Percentiles rank a stretch among this genome's conserved stretches.
Conservation (phyloP, 805 yeast species). For the Saturnispora kantuleensis region DNA sequence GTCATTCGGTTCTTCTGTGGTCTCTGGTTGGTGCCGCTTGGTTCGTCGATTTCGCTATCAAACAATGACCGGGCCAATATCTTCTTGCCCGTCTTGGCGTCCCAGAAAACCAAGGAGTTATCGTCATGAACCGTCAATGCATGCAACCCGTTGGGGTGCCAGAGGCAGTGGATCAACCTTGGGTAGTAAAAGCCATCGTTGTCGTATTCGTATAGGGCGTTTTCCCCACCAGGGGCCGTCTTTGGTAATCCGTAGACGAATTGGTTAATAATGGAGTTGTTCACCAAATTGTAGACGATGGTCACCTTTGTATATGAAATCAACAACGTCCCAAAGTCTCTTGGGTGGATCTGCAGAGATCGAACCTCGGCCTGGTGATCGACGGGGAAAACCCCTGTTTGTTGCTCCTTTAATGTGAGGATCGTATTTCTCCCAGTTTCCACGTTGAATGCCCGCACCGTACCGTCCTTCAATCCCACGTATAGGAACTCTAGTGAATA, state of each 20-base stretch:
- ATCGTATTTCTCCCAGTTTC: conserved; percentile 66
- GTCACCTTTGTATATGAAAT: conserved; percentile 66
- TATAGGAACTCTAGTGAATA: conserved; percentile 84
- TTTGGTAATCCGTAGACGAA: conserved; percentile 56
- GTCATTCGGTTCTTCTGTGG: conserved; percentile 23
- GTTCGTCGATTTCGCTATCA: conserved; percentile 54
- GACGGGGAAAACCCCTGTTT: conserved; percentile 48
- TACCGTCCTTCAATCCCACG: conserved; percentile 72
- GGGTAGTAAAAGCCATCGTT: conserved; percentile 22
- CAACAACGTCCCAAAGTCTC: conserved; percentile 73
- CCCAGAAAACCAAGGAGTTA: conserved; percentile 89
- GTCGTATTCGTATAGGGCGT: conserved; percentile 23
- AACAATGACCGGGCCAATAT: conserved; percentile 65
- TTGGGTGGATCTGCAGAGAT: conserved; percentile 71
- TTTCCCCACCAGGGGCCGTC: conserved; percentile 66
- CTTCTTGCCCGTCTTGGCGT: conserved; percentile 63
- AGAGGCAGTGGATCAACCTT: conserved; percentile 41
- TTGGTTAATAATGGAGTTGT: conserved; percentile 44
- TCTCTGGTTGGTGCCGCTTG: conserved; percentile 24
- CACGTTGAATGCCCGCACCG: conserved; percentile 62
- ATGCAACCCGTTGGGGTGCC: conserved; percentile 92
- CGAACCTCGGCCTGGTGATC: conserved; percentile 46
- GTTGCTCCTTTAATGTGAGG: conserved; percentile 60
- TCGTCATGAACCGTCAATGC: conserved; percentile 70
- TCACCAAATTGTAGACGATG: conserved; percentile 55